These are phyloP conservation scores for Eragrostis curvula DNA, from an alignment of 176 grass and related monocot species.

Conservation along the genomic window DNA sequence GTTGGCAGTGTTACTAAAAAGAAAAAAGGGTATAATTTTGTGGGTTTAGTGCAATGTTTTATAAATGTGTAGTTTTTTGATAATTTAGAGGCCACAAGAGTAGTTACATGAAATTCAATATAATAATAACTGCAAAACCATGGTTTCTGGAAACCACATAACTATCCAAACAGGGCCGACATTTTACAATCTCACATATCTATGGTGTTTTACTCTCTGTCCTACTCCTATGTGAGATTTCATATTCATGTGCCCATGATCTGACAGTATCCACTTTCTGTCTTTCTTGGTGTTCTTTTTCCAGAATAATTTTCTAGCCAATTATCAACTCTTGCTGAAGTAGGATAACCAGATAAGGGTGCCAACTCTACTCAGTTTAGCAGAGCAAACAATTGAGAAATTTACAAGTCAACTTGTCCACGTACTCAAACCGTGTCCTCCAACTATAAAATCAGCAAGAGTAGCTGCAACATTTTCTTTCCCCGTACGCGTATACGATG, in stretches of 20 bases:
- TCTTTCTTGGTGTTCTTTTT: neutral
- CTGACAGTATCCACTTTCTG: neutral
- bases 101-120: too few relatives aligned
- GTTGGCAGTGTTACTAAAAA: too few relatives aligned
- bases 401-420: neutral
- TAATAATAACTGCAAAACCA: too few relatives aligned
- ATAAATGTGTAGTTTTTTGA: too few relatives aligned
- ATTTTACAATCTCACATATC: neutral
- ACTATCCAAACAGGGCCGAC: too few relatives aligned
- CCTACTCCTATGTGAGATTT: neutral
- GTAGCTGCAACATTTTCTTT: neutral
- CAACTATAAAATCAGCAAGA: neutral
- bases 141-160: too few relatives aligned
- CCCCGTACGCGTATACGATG: neutral
- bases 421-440: neutral
- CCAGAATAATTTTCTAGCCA: neutral
- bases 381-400: neutral
- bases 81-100: too few relatives aligned
- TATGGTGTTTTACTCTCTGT: neutral
- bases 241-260: neutral
- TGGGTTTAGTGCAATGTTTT: too few relatives aligned
- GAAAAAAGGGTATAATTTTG: too few relatives aligned
- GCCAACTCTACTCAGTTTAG: neutral
- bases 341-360: neutral
- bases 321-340: neutral